Evolutionary conservation across 2,329 filamentous ascomycete genomes (phyloP).

Genomic region (Aspergillus aculeatus): DNA sequence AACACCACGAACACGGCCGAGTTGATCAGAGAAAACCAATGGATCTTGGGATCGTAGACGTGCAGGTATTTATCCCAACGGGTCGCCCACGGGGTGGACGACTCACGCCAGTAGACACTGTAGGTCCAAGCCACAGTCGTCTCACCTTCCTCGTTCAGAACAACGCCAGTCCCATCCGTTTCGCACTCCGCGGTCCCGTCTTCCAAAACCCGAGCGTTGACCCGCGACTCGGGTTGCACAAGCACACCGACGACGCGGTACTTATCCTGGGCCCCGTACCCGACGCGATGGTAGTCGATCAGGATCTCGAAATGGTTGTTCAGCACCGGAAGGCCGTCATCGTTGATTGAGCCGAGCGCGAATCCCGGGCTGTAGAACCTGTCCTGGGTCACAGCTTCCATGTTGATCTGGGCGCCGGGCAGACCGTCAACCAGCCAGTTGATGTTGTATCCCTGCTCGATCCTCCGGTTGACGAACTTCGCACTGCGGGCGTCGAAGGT

Average conservation of each 20-base stretch:
- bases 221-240: conserved; percentile 75
- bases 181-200: conserved; percentile 63
- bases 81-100: conserved; percentile 86
- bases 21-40: conserved; percentile 98
- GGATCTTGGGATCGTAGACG: conserved; percentile 95
- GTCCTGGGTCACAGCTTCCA: conserved; percentile 71
- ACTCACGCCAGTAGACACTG: conserved; percentile 84
- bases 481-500: conserved; percentile 66
- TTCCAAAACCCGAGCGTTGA: conserved; percentile 53
- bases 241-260: conserved; percentile 89
- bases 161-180: conserved; percentile 55
- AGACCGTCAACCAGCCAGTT: conserved; percentile 96
- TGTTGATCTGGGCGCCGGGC: conserved; percentile 80
- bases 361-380: conserved; percentile 93
- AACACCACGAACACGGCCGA: conserved; percentile 94
- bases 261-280: conserved; percentile 55
- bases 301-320: conserved; percentile 97
- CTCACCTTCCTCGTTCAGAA: conserved; percentile 62
- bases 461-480: conserved; percentile 77
- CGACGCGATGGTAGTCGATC: conserved; percentile 86
- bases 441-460: conserved; percentile 81
- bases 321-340: conserved; percentile 60
- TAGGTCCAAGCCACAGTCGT: conserved; percentile 84
- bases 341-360: conserved; percentile 63
- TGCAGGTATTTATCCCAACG: conserved; percentile 99